These are phyloP conservation scores for Monilinia fructigena DNA, from an alignment of 2,329 filamentous ascomycete genomes.

Conservation along the genomic window DNA sequence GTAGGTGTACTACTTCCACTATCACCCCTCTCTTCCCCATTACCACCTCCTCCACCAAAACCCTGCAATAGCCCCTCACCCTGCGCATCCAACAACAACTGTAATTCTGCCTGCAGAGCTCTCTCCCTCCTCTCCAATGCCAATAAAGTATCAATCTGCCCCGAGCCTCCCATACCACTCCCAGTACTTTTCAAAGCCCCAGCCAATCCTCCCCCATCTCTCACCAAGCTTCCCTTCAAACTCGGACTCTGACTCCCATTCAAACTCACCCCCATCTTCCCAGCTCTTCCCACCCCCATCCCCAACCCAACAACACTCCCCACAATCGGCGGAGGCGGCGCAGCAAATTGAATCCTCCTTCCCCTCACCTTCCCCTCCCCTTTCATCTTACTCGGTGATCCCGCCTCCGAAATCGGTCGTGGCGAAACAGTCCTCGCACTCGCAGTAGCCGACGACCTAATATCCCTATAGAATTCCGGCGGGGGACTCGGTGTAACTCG, in stretches of 20 bases:
- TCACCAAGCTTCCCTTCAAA: neutral
- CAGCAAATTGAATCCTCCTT: slow-evolving; percentile 36
- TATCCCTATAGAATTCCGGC: slow-evolving; percentile 17
- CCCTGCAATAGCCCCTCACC: slow-evolving; percentile 46
- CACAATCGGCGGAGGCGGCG: slow-evolving; percentile 37
- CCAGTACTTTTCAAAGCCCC: neutral
- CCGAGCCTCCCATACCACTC: neutral
- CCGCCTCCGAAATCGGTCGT: neutral
- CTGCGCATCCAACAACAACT: slow-evolving; percentile 59
- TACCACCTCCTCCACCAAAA: slow-evolving; percentile 31
- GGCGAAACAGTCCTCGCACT: slow-evolving; percentile 5
- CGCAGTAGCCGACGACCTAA: slow-evolving; percentile 10
- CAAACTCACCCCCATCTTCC: neutral
- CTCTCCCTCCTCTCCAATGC: slow-evolving; percentile 49
- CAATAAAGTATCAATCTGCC: slow-evolving; percentile 40
- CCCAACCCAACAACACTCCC: slow-evolving; percentile 26
- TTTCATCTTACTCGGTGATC: slow-evolving; percentile 13
- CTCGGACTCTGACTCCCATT: slow-evolving; percentile 10
- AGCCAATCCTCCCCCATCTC: neutral
- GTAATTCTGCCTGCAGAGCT: slow-evolving; percentile 56
- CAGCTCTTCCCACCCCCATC: neutral
- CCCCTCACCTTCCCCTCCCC: slow-evolving; percentile 4
- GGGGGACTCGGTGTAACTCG: slow-evolving; percentile 15
- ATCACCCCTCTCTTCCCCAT: slow-evolving; percentile 41
- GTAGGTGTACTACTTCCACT: slow-evolving; percentile 38